Percentiles rank a stretch among this genome's conserved stretches.
phyloP scores from a whole-genome alignment of 495 filamentous ascomycete genomes.

The Hypoxylon crocopeplum region DNA sequence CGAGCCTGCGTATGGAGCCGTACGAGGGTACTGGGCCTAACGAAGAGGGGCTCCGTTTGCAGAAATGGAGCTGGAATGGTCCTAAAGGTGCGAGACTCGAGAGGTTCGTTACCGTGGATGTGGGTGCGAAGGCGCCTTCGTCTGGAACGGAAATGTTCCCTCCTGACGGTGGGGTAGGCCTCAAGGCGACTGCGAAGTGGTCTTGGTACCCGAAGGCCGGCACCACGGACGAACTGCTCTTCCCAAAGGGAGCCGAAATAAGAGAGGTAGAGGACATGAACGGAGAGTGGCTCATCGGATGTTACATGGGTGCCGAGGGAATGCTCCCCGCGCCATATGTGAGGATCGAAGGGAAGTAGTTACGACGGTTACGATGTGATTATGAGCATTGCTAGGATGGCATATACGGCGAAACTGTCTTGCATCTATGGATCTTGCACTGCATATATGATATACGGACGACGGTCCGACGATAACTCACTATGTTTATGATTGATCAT shows the following conservation, averaged over 20 bases:
- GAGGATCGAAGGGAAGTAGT: constrained; percentile 42
- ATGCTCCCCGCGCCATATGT: constrained; percentile 81
- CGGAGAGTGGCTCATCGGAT: constrained; percentile 84
- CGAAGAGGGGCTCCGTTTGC: constrained; percentile 34
- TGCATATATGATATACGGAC: too few relatives aligned
- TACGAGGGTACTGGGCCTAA: constrained; percentile 33
- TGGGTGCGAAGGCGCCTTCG: constrained; percentile 35
- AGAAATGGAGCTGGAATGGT: constrained; percentile 43
- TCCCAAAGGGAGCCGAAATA: constrained; percentile 83
- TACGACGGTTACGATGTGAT: constrained; percentile 1
- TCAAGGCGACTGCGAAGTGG: constrained; percentile 69
- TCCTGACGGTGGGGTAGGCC: constrained; percentile 71
- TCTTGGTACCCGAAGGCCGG: constrained; percentile 71
- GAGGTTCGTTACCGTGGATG: constrained; percentile 41
- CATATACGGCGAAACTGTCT: not conserved
- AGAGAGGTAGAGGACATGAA: constrained; percentile 82
- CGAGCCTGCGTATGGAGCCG: constrained; percentile 63
- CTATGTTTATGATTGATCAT: too few relatives aligned
- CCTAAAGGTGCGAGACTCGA: constrained; percentile 33
- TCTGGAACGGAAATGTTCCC: constrained; percentile 60
- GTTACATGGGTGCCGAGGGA: constrained; percentile 76
- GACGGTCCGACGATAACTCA: too few relatives aligned
- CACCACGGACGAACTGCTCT: constrained; percentile 74
- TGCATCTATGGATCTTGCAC: not conserved
- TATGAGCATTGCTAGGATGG: not conserved